These are phyloP conservation scores for Corylus avellana DNA, from an alignment of 306 rosid genomes.

Conservation along the genomic window DNA sequence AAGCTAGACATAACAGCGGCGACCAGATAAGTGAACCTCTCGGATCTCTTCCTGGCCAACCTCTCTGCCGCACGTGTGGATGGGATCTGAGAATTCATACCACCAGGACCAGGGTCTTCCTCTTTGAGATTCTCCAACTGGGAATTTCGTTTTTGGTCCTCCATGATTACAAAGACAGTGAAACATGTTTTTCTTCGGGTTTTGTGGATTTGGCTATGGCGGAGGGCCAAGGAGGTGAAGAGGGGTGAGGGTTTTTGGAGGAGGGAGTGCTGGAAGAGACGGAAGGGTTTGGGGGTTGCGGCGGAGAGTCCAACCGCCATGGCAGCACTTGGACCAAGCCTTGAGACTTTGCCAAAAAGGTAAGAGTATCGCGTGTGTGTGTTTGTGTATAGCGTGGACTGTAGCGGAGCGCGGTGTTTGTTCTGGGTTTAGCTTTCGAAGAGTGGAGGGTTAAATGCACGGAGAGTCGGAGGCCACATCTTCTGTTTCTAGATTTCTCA, in stretches of 20 bases:
- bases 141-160: conserved; percentile 50
- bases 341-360: background rate
- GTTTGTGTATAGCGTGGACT: background rate
- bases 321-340: conserved; percentile 15
- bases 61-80: conserved; percentile 52
- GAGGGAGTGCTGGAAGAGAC: conserved; percentile 36
- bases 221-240: conserved; percentile 36
- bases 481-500: background rate
- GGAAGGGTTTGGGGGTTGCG: conserved; percentile 49
- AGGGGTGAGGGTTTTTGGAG: conserved; percentile 38
- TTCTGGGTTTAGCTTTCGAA: background rate
- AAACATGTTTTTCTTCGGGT: conserved; percentile 42
- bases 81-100: conserved; percentile 30
- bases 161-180: conserved; percentile 67
- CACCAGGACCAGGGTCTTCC: conserved; percentile 14
- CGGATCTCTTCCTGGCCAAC: conserved; percentile 68
- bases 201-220: conserved; percentile 20
- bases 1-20: conserved; percentile 91
- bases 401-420: background rate
- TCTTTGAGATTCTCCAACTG: conserved; percentile 30
- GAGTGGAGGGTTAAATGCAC: background rate
- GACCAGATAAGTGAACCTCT: conserved; percentile 71
- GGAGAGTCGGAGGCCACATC: conserved; percentile 18
- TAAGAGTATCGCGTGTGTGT: background rate
- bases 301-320: conserved; percentile 81